Evolutionary conservation across 805 yeast species (phyloP).

Genomic region (Saccharomyces eubayanus): DNA sequence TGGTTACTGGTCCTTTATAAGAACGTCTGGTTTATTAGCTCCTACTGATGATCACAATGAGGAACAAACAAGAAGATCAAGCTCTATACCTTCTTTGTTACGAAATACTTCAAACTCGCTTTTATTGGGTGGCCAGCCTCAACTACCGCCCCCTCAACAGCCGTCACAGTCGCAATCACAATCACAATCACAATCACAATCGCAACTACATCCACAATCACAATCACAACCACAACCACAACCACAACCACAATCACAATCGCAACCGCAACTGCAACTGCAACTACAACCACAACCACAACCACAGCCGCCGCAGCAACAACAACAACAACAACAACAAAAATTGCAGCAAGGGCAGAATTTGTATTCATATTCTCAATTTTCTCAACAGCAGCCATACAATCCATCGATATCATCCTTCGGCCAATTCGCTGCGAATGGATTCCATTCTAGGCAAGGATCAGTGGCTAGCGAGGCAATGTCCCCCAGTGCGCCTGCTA

Average conservation of each 20-base stretch:
- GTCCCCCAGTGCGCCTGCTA: conserved; percentile 23
- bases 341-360: not conserved
- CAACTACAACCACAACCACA: conserved; percentile 12
- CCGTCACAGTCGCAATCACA: conserved; percentile 5
- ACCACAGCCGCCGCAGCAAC: conserved; percentile 5
- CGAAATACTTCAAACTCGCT: conserved; percentile 16
- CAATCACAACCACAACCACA: conserved; percentile 10
- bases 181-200: conserved; percentile 6
- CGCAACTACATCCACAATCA: no score
- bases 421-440: conserved; percentile 20
- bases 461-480: conserved; percentile 26
- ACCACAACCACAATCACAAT: conserved; percentile 4
- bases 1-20: conserved; percentile 20
- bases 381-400: conserved; percentile 15
- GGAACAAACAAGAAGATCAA: conserved; percentile 18
- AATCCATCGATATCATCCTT: conserved; percentile 14
- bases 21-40: conserved; percentile 7
- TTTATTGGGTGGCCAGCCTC: conserved; percentile 11
- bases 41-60: conserved; percentile 12
- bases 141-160: conserved; percentile 10
- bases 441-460: conserved; percentile 25
- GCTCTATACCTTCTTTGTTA: conserved; percentile 23
- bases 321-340: conserved; percentile 6
- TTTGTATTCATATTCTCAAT: conserved; percentile 22
- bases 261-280: conserved; percentile 12